A percentile compares a stretch with the other conserved stretches of the same genome.
Evolutionary conservation across 202 grass and related monocot genomes (phyloP).

Genomic region (Dendrocalamus latiflorus): DNA sequence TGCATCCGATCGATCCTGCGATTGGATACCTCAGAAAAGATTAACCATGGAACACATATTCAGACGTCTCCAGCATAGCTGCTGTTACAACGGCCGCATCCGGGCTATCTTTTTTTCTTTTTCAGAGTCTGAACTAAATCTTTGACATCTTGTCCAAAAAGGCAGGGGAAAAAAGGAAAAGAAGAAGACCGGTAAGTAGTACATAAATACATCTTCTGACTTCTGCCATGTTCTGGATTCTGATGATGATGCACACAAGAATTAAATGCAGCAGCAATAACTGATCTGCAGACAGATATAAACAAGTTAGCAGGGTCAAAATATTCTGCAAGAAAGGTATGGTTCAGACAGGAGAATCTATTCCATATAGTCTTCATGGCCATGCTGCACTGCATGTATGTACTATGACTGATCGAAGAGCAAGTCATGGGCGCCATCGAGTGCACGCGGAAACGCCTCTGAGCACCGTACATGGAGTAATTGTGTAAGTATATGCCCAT

Average conservation of each 20-base stretch:
- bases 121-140: not conserved
- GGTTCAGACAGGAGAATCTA: not conserved
- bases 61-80: not conserved
- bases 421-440: slow-evolving; percentile 13
- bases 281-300: not conserved
- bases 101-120: not conserved
- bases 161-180: not conserved
- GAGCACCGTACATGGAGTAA: not conserved
- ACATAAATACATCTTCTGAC: not conserved
- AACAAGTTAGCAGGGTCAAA: not conserved
- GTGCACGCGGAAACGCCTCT: not conserved
- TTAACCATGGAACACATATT: not conserved
- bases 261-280: not conserved
- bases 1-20: not conserved
- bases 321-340: not conserved
- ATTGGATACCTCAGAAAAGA: slow-evolving; percentile 8
- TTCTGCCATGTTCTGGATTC: not conserved
- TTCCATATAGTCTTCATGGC: not conserved
- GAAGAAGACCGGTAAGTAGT: not conserved
- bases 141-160: not conserved
- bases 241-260: not conserved
- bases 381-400: not conserved
- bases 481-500: not conserved
- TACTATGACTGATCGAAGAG: not conserved
- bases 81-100: not conserved